Base-by-base conservation (phyloP, 1,284 basidiomycete genomes). In the Lignosus rhinocerotis region DNA sequence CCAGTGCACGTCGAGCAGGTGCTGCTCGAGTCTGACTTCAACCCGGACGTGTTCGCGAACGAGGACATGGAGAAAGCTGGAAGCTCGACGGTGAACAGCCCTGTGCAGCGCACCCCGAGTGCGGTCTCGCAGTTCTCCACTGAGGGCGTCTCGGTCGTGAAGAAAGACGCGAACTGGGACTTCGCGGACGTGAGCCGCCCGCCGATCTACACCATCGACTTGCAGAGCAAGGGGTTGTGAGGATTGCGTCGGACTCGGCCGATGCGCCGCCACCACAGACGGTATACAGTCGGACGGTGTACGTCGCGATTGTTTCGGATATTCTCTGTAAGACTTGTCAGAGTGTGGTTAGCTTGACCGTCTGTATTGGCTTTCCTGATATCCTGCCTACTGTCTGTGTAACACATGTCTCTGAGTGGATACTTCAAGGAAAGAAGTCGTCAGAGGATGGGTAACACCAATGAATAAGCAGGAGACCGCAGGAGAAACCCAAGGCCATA, bases 1-100 rank as follows among this genome's bases (percentile, higher is more conserved):
- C 33, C 60, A 83, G 81, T 82, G 16, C 72, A 76, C 53, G 78
- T 78, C 38, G 80, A 83, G 66, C 71, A 71, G 3, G 70, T 72
- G 0, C 73, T 83, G 1, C 73, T 76, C 3, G 69, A 73, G 2
- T 73, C 74, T 10, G 72, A 79, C 63, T 82, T 82, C 63, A 71
- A 77, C 17, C 76, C 77, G 9, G 80, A 78, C 53, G 67, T 78
- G 19, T 83, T 84, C 68, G 58, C 72, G 21, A 71, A 71, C 53
- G 72, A 76, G 32, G 62, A 64, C 56, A 30, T 39, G 5, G 62
- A 64, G 38, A 64, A 61, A 51, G 32, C 46, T 7, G 65, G 69
- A 47, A 73, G 73, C 55, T 72, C 72, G 51, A 64, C 60, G 53
- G 21, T 53, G 38, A 45, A 43, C 52, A 53, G 51, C 50, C 58